These are phyloP conservation scores for Candida orba DNA, from an alignment of 805 yeast species.

Conservation along the genomic window DNA sequence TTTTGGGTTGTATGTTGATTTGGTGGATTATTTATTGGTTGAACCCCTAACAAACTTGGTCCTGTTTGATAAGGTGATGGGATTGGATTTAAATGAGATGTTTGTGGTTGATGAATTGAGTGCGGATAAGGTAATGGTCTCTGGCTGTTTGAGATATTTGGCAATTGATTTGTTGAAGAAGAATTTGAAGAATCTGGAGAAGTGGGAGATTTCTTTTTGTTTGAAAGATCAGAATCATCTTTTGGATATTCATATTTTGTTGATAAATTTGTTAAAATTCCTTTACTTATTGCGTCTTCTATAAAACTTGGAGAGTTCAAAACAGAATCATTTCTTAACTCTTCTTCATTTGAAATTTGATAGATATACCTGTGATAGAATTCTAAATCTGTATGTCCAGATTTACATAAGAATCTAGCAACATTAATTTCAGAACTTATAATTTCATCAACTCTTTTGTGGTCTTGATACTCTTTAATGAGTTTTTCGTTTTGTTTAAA, in stretches of 20 bases:
- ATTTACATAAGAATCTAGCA: slow-evolving; percentile 17
- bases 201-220: not conserved
- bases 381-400: slow-evolving; percentile 22
- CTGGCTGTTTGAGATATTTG: slow-evolving; percentile 2
- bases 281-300: slow-evolving; percentile 19
- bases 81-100: not conserved
- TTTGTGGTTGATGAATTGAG: slow-evolving; percentile 5
- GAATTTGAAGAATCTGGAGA: not conserved
- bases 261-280: slow-evolving; percentile 14
- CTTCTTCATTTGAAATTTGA: slow-evolving; percentile 5
- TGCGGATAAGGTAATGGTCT: slow-evolving; percentile 6
- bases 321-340: slow-evolving; percentile 12
- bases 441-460: slow-evolving; percentile 10
- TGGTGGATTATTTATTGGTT: not conserved
- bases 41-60: slow-evolving; percentile 3
- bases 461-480: slow-evolving; percentile 11
- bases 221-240: slow-evolving; percentile 1
- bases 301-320: slow-evolving; percentile 17
- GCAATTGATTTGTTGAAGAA: not conserved
- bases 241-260: slow-evolving; percentile 10
- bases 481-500: slow-evolving; percentile 14
- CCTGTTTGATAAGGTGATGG: slow-evolving; percentile 3
- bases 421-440: slow-evolving; percentile 13
- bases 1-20: not conserved
- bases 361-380: slow-evolving; percentile 22